Conservation (phyloP, 257 asterid genomes). For the Solanum ahanhuiri region DNA sequence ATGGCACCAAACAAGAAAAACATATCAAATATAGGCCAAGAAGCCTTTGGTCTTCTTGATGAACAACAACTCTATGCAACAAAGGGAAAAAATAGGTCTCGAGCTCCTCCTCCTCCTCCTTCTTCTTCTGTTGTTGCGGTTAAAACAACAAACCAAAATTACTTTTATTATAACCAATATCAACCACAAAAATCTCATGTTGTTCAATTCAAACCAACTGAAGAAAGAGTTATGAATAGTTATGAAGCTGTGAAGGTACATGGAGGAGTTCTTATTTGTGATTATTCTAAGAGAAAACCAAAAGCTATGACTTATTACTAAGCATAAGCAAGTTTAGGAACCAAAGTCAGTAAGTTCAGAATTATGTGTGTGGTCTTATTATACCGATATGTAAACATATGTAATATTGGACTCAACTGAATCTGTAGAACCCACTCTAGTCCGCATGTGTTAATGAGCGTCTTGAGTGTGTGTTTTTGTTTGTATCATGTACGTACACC, state of each 20-base stretch:
- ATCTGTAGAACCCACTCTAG: not conserved
- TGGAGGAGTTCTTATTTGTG: not conserved
- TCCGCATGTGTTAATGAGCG: not conserved
- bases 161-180: not conserved
- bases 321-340: not conserved
- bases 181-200: not conserved
- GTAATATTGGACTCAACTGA: not conserved
- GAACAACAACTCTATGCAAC: not conserved
- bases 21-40: not conserved
- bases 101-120: not conserved
- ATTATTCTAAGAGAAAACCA: not conserved
- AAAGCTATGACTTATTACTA: not conserved
- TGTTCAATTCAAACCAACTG: not conserved
- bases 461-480: not conserved
- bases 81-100: not conserved
- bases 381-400: not conserved
- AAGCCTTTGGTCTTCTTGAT: not conserved
- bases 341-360: not conserved
- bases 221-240: not conserved
- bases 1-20: not conserved
- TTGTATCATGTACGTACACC: not conserved
- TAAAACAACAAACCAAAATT: not conserved
- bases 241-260: not conserved
- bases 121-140: not conserved
- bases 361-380: not conserved